Evolutionary conservation across 1,139 yeast genomes (phyloP), one percentile per base, ranked within the genome.

Genomic region (Pichia sp.): DNA sequence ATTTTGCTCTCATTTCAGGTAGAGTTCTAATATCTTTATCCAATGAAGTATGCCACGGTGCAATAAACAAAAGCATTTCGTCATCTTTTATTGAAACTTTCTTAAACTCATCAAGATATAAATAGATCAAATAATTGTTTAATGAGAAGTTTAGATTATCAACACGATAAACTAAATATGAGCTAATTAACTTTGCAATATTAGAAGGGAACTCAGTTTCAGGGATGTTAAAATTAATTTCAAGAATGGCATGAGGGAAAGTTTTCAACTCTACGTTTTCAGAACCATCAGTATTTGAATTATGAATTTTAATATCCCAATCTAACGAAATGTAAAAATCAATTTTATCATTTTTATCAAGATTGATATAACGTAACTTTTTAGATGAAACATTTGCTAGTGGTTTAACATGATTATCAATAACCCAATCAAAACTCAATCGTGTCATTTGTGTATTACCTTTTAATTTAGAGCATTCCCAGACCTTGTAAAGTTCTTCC

Each of bases 401-500:
- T 23, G 79, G 88, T 60, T 70, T 71, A 56, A 73, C 69, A 39
- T 69, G 65, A 55, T 73, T 73, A 16, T 75, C 68, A 29, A 76
- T 62, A 16, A 81, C 65, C 68, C 80, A 74, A 53, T 79, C 80
- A 9, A 78, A 55, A 4, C 82, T 68, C 25, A 73, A 56, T 57
- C 72, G 76, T n/a, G 79, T 74, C 55, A 79, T 62, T 44, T 57
- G 58, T 9, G 57, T 53, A 44, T 63, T 62, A 11, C 66, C 65
- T 12, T 50, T 27, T 3, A 59, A 41, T 7, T 56, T 51, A 2
- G 53, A 47, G 3, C 45, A 41, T 30, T 47, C 41, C 64, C 65
- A 63, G 24, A 49, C 50, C 6, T 42, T 40, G 15, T 22, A 54
- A n/a, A 27, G 53, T 16, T 32, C 42, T 42, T 3, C 40, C 36